phyloP scores from a whole-genome alignment of 2,329 filamentous ascomycete species.

The Zymoseptoria passerinii region DNA sequence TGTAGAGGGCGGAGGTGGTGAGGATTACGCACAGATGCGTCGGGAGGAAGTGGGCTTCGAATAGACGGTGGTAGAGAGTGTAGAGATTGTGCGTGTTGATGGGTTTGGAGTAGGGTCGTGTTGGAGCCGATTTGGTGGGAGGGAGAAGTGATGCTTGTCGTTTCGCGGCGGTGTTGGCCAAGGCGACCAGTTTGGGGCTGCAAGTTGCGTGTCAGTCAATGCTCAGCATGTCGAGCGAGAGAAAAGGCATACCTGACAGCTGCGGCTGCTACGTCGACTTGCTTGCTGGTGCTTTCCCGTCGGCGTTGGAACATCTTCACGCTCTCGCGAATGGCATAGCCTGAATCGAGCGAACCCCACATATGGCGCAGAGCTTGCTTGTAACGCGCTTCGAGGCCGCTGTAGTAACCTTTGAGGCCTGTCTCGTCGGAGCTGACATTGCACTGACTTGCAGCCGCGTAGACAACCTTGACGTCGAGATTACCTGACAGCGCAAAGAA shows the following conservation, averaged over 20 bases:
- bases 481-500: slow-evolving; percentile 67
- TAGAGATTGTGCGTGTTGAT: slow-evolving; percentile 44
- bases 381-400: slow-evolving; percentile 58
- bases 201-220: slow-evolving; percentile 8
- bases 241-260: slow-evolving; percentile 21
- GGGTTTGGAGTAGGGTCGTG: slow-evolving; percentile 3
- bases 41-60: slow-evolving; percentile 65
- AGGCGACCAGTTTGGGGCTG: slow-evolving; percentile 26
- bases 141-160: slow-evolving; percentile 22
- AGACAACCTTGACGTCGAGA: slow-evolving; percentile 54
- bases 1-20: slow-evolving; percentile 53
- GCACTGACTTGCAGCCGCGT: slow-evolving; percentile 63
- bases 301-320: slow-evolving; percentile 24
- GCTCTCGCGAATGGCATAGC: slow-evolving; percentile 47
- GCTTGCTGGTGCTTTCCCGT: slow-evolving; percentile 5
- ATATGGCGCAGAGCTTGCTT: slow-evolving; percentile 66
- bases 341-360: slow-evolving; percentile 66
- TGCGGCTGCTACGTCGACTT: slow-evolving; percentile 16
- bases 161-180: slow-evolving; percentile 23
- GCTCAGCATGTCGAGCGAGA: not conserved
- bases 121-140: not conserved
- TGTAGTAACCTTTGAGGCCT: slow-evolving; percentile 46
- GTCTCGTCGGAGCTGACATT: slow-evolving; percentile 57
- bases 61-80: slow-evolving; percentile 58
- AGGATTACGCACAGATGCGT: slow-evolving; percentile 59